Evolutionary conservation across 1,139 yeast genomes (phyloP), one percentile per base, ranked within the genome.

Genomic region (Kodamaea ohmeri): DNA sequence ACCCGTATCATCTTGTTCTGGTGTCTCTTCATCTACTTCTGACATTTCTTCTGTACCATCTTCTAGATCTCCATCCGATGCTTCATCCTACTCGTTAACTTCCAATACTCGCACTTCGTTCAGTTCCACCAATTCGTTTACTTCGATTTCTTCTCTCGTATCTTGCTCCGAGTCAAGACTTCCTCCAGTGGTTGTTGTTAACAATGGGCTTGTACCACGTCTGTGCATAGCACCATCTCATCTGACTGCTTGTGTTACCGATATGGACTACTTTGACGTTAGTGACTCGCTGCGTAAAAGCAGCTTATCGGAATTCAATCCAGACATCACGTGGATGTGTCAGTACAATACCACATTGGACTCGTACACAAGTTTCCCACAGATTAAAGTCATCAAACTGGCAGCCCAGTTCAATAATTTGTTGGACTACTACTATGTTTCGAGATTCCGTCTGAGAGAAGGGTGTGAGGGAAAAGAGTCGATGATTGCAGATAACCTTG

Each of bases 371-470:
- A 38, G 39, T 16, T 38, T 37, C 34, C 37, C 49, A 2, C 45
- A 40, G 25, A 40, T 49, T 14, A 42, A 47, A 25, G 32, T 41
- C 8, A 52, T 58, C 16, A 36, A 44, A 4, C 38, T 41, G 7
- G 41, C 51, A 3, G 39, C 40, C 8, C 51, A 55, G 24, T 44
- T 59, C 24, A 32, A 42, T 18, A 47, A 48, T 6, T 49, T 67
- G 19, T 52, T 65, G 16, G 48, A 57, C 18, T 58, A 52, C 46
- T 59, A 62, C 40, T 63, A 66, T 42, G 46, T 51, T 18, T 19
- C 25, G 9, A 21, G 36, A 9, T 36, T 36, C 19, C 15, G 28
- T n/a, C n/a, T n/a, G 6, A 29, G 25, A 14, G 19, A 21, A 22
- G 26, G 21, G 13, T 25, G 25, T 15, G 34, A 32, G 13, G 34